phyloP scores from a whole-genome alignment of 371 early-diverging fungal species.

The Zychaea mexicana region DNA sequence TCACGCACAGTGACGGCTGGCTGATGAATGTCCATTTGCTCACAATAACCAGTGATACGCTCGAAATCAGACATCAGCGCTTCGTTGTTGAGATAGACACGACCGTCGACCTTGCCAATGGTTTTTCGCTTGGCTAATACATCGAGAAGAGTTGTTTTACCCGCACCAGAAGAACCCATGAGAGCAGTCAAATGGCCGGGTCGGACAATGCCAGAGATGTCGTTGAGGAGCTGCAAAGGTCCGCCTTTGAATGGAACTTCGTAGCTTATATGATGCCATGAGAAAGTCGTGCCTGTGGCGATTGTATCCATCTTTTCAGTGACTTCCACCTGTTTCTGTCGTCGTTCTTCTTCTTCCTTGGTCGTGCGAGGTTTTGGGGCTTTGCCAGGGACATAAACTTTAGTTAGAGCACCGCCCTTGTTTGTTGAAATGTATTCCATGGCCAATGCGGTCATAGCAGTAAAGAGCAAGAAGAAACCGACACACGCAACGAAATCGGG shows the following conservation, averaged over 20 bases:
- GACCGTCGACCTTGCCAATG: slow-evolving; percentile 71
- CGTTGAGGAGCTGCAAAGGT: slow-evolving; percentile 44
- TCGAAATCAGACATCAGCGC: slow-evolving; percentile 52
- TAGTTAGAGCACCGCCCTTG: slow-evolving; percentile 50
- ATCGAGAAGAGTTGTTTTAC: slow-evolving; percentile 85
- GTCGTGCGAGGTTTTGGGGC: slow-evolving; percentile 25
- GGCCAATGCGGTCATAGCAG: slow-evolving; percentile 36
- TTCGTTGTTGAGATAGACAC: slow-evolving; percentile 59
- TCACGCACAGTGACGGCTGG: slow-evolving; percentile 61
- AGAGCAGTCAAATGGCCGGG: slow-evolving; percentile 76
- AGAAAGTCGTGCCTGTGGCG: slow-evolving; percentile 41
- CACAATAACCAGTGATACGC: slow-evolving; percentile 73
- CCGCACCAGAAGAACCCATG: slow-evolving; percentile 82
- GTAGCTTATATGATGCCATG: slow-evolving; percentile 53
- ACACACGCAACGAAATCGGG: slow-evolving; percentile 42
- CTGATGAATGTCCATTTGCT: slow-evolving; percentile 78
- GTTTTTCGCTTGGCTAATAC: slow-evolving; percentile 75
- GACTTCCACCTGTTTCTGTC: slow-evolving; percentile 14
- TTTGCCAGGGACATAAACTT: slow-evolving; percentile 48
- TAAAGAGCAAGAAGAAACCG: slow-evolving; percentile 52
- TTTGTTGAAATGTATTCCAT: slow-evolving; percentile 53
- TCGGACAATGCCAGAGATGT: slow-evolving; percentile 53
- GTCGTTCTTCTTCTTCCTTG: slow-evolving; percentile 27
- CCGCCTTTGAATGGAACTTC: slow-evolving; percentile 52
- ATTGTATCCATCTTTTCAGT: slow-evolving; percentile 25